Base-by-base conservation (phyloP, 495 filamentous ascomycete genomes). In the Trichoderma gamsii region DNA sequence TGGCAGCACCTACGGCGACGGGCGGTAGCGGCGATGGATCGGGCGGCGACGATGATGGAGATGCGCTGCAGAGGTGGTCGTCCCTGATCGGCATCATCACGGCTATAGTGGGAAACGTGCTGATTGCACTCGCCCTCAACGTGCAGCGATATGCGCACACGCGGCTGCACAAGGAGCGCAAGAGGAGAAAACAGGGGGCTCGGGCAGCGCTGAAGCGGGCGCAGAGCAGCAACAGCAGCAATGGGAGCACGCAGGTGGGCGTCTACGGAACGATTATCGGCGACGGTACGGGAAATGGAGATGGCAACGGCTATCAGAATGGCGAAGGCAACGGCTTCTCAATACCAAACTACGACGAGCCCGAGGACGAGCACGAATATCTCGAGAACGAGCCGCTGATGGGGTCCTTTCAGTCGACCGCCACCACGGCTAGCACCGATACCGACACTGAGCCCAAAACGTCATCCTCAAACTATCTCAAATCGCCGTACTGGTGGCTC, bases 131-230 rank as follows among this genome's bases (percentile, higher is more conserved):
- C 66, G 95, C 95, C 16, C 90, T 99, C 68, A 99, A 99, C 71
- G 92, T 95, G 63, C 95, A 98, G 76, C 91, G 96, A 66, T 97
- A 97, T 75, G 93, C 93, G 21, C 95, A 99, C 75, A 91, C 95
- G 67, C 85, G 90, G 46, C 84, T 98, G 65, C 79, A 84, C 65
- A 74, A 79, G 41, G 75, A 76, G 63, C 75, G 74, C 18, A 64
- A 73, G 23, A 73, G 76, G 63, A 70, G 75, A 23, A 72, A 77
- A 65, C 82, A 85, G 76, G 85, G 82, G 65, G 86, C 87, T 41
- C 82, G 81, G 29, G 80, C 86, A 25, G 75, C 76, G 43, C 67
- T 73, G n/a, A 76, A 73, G 67, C 69, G 74, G 65, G 49, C 71
- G 78, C 76, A 72, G 65, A 70, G 64, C 74, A 76, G 77, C 16